Evolutionary conservation across 768 basidiomycete species (phyloP), one percentile per base, ranked within the genome.

Genomic region (Kwoniella heveanensis): DNA sequence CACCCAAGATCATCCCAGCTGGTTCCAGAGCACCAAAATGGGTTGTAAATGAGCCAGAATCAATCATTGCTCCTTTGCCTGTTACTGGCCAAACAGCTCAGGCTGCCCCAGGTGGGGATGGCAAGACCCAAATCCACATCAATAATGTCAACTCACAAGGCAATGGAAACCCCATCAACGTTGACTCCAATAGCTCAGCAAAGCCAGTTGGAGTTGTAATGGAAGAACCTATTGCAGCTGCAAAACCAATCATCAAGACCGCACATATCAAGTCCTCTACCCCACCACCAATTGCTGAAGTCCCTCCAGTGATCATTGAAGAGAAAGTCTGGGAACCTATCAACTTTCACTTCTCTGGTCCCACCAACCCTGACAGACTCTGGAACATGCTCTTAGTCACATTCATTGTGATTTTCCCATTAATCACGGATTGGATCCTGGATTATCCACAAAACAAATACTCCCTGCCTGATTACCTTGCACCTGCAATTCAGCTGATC

Each of bases 321-420:
- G 56, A 47, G 49, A 66, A 50, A 24, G 26, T 54, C 1, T 55
- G 44, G 62, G 62, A 57, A 37, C 66, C 46, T 10, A 30, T 55
- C 26, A 29, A 25, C 7, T 61, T 68, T 25, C 46, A 64, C 12
- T 66, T 71, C 51, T 54, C 57, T 25, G 71, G 71, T 22, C 71
- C 68, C 0, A 48, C 61, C 13, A 63, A 73, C 58, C 62, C 71
- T 6, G 61, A 70, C 24, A 48, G 71, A 9, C 48, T 70, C 4
- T 32, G 57, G 10, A 59, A 64, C 21, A 73, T 73, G 64, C 22
- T 70, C 37, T 19, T 70, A 8, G 65, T 66, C 19, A 17, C 32
- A 17, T 15, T 64, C 21, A 50, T 70, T 17, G 59, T 65, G 22
- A 21, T 30, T 6, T 21, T 62, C 10, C 71, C 71, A 9, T 48